A percentile compares a stretch with the other conserved stretches of the same genome.
phyloP scores from a whole-genome alignment of 2,329 filamentous ascomycete genomes.

The Plenodomus biglobosus region DNA sequence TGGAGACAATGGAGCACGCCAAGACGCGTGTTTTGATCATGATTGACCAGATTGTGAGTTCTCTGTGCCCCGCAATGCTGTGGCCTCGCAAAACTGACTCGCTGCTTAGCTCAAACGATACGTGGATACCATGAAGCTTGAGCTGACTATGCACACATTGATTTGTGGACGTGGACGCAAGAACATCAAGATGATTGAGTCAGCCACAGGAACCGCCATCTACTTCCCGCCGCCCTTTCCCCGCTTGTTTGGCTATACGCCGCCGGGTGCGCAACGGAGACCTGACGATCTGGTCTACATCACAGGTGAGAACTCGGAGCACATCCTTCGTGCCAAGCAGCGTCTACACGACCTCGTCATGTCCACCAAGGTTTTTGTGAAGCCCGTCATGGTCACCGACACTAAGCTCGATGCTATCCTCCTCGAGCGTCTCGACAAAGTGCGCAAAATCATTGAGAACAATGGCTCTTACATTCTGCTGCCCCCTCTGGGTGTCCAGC shows the following conservation, averaged over 20 bases:
- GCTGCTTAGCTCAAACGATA: slow-evolving; percentile 64
- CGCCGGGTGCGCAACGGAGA: slow-evolving; percentile 75
- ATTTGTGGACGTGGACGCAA: slow-evolving; percentile 92
- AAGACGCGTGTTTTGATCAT: slow-evolving; percentile 96
- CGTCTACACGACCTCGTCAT: slow-evolving; percentile 84
- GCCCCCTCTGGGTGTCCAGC: slow-evolving; percentile 81
- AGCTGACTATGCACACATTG: slow-evolving; percentile 84
- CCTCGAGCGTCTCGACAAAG: slow-evolving; percentile 88
- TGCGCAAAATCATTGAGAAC: slow-evolving; percentile 95
- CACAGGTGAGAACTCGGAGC: slow-evolving; percentile 82
- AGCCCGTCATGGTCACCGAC: slow-evolving; percentile 85
- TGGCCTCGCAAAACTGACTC: slow-evolving; percentile 33
- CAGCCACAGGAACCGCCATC: slow-evolving; percentile 91
- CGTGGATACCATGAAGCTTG: slow-evolving; percentile 78
- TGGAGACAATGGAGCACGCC: slow-evolving; percentile 92
- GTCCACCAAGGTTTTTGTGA: slow-evolving; percentile 74
- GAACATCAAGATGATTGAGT: slow-evolving; percentile 98
- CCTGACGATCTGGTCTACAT: slow-evolving; percentile 92
- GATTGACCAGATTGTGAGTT: slow-evolving; percentile 85
- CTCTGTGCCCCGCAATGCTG: slow-evolving; percentile 17
- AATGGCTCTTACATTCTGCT: slow-evolving; percentile 96
- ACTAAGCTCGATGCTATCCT: slow-evolving; percentile 95
- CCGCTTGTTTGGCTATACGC: slow-evolving; percentile 85
- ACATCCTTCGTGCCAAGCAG: slow-evolving; percentile 85
- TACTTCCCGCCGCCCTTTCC: slow-evolving; percentile 97